Percentiles rank a stretch among this genome's conserved stretches.
Evolutionary conservation across 805 yeast species (phyloP).

Genomic region (Saturnispora halmiae): DNA sequence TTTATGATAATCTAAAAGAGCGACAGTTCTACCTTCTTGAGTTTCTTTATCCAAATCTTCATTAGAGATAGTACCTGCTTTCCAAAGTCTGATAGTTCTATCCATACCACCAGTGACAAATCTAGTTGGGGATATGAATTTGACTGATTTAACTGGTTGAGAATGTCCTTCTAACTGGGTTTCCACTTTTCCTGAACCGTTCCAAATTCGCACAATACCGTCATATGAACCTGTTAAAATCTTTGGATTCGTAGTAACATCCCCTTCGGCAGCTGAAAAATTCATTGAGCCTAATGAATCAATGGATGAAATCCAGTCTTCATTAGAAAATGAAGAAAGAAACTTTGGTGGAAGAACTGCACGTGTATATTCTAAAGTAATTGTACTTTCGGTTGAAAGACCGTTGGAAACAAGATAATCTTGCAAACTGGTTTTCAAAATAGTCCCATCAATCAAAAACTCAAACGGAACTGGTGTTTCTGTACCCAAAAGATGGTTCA

Average conservation of each 20-base stretch:
- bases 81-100: conserved; percentile 84
- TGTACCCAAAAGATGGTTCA: conserved; percentile 68
- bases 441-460: conserved; percentile 76
- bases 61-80: conserved; percentile 38
- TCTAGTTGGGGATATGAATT: conserved; percentile 67
- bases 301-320: conserved; percentile 89
- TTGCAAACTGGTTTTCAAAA: conserved; percentile 69
- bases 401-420: conserved; percentile 73
- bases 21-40: conserved; percentile 60
- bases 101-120: conserved; percentile 84
- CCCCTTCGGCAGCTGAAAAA: conserved; percentile 22
- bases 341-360: conserved; percentile 93
- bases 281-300: conserved; percentile 35
- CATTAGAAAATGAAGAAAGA: conserved; percentile 78
- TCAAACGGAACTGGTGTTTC: conserved; percentile 82
- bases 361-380: conserved; percentile 82
- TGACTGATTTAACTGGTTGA: conserved; percentile 75
- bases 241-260: conserved; percentile 35
- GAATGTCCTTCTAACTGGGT: conserved; percentile 82
- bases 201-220: conserved; percentile 87
- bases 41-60: conserved; percentile 39
- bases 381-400: conserved; percentile 68
- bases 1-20: conserved; percentile 82
- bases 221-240: conserved; percentile 83
- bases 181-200: conserved; percentile 68